A percentile compares a stretch with the other conserved stretches of the same genome.
Evolutionary conservation across 2,329 filamentous ascomycete species (phyloP).

Genomic region (Lasiodiplodia gonubiensis): DNA sequence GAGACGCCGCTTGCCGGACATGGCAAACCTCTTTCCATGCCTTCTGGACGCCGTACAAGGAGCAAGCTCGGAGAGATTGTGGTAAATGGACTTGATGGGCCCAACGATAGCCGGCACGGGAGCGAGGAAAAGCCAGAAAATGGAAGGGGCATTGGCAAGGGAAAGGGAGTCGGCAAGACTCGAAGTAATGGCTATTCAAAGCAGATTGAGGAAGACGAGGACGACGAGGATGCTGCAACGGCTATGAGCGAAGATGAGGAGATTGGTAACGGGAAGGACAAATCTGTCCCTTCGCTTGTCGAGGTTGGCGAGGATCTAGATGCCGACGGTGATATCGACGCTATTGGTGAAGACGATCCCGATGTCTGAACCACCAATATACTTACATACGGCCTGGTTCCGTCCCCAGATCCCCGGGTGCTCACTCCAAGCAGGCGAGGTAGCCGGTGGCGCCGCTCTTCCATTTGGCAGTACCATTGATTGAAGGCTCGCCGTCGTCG

Average conservation of each 20-base stretch:
- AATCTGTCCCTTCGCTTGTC: slow-evolving; percentile 32
- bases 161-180: slow-evolving; percentile 18
- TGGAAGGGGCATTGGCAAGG: slow-evolving; percentile 35
- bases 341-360: slow-evolving; percentile 27
- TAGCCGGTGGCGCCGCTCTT: not conserved
- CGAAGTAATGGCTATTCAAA: slow-evolving; percentile 10
- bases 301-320: slow-evolving; percentile 42
- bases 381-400: not conserved
- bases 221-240: slow-evolving; percentile 32
- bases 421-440: not conserved
- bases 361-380: slow-evolving; percentile 4
- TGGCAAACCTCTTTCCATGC: slow-evolving; percentile 38
- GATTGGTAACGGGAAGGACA: slow-evolving; percentile 39
- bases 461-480: not conserved
- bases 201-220: slow-evolving; percentile 32
- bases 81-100: slow-evolving; percentile 37
- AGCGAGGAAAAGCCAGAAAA: slow-evolving; percentile 1
- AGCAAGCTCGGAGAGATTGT: slow-evolving; percentile 52
- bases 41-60: slow-evolving; percentile 46
- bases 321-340: slow-evolving; percentile 33
- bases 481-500: not conserved
- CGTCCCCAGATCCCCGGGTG: not conserved
- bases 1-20: slow-evolving; percentile 40
- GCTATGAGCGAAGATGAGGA: slow-evolving; percentile 31
- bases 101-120: slow-evolving; percentile 9